Evolutionary conservation across 2,329 filamentous ascomycete genomes (phyloP).

Genomic region (Fusarium sp.): DNA sequence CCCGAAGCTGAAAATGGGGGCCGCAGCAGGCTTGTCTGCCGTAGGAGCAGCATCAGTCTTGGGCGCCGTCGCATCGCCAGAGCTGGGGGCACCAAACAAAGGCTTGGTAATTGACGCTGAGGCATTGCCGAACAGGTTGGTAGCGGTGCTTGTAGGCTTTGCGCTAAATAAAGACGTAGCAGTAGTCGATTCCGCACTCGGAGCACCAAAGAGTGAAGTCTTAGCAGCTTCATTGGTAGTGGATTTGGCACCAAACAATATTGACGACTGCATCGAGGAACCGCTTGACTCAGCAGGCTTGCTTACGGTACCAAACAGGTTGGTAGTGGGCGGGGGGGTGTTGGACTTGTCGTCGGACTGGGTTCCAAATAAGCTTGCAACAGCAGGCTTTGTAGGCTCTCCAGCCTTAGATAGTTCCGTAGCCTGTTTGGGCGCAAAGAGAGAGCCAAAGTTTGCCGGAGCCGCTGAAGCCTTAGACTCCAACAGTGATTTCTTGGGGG

Average conservation of each 20-base stretch:
- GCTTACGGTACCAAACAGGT: constrained; percentile 51
- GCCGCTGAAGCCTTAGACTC: constrained; percentile 45
- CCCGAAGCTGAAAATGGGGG: constrained; percentile 49
- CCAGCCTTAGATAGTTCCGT: constrained; percentile 42
- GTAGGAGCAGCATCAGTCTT: constrained; percentile 38
- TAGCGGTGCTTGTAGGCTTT: constrained; percentile 38
- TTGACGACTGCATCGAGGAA: constrained; percentile 43
- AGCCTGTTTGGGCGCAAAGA: constrained; percentile 49
- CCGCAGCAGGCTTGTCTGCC: constrained; percentile 35
- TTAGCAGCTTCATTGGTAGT: constrained; percentile 32
- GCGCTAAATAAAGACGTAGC: constrained; percentile 39
- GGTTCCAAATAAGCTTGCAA: constrained; percentile 50
- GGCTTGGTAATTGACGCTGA: constrained; percentile 38
- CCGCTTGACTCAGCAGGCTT: constrained; percentile 46
- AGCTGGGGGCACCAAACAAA: constrained; percentile 43
- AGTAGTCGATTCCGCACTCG: constrained; percentile 26
- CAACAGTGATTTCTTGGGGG: constrained; percentile 47
- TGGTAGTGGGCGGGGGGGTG: constrained; percentile 37
- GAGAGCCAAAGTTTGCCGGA: constrained; percentile 43
- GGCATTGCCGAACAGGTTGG: constrained; percentile 46
- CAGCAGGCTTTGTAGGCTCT: constrained; percentile 40
- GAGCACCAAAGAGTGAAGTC: constrained; percentile 46
- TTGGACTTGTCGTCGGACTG: constrained; percentile 46
- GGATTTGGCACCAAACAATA: constrained; percentile 49
- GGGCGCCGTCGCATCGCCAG: constrained; percentile 23